Base-by-base conservation (phyloP, 805 yeast genomes). In the Starmerella khaoyaiensis region DNA sequence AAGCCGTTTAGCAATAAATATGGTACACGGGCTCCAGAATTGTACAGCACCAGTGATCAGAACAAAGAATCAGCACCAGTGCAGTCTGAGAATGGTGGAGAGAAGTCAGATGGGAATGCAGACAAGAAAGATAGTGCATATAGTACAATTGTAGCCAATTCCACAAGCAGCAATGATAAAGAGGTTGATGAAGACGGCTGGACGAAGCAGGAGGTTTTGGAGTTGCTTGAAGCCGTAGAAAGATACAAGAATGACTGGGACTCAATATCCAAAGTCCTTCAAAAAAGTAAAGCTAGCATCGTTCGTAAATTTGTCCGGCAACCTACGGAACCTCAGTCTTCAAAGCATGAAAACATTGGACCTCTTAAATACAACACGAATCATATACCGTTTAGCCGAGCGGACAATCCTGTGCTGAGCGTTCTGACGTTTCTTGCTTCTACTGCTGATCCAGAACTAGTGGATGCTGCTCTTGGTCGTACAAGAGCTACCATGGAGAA, bases 351-450 rank as follows among this genome's bases (percentile, higher is more conserved):
- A 9, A 65, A 69, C 24, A 56, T 79, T 15, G 86, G 90, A 0
- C 80, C 93, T 11, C 66, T 86, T 46, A 79, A 76, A 53, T 83
- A 71, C 56, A 76, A 87, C 4, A 78, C 93, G 3, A 50, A 52
- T 35, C 79, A 82, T 55, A 67, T 87, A 35, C 94, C 97, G 11
- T 77, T 81, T 34, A 72, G 82, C 25, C 71, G 82, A 30, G 72
- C 77, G 21, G 97, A 90, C 49, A 90, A 90, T 57, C 98, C 99
- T 2, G 84, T 90, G 3, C 68, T 90, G 63, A 78, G 93, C 25
- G 87, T 93, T n/a, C 69, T 90, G 45, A 77, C 94, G 11, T 90
- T 86, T 58, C 64, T 90, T 59, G 75, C 86, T 0, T 76, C 82
- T 26, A 60, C 86, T 34, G 93, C 84, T 14, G 95, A 87, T 51